A percentile compares a stretch with the other conserved stretches of the same genome.
Conservation (phyloP, 257 asterid genomes). For the Ilex aquifolium region DNA sequence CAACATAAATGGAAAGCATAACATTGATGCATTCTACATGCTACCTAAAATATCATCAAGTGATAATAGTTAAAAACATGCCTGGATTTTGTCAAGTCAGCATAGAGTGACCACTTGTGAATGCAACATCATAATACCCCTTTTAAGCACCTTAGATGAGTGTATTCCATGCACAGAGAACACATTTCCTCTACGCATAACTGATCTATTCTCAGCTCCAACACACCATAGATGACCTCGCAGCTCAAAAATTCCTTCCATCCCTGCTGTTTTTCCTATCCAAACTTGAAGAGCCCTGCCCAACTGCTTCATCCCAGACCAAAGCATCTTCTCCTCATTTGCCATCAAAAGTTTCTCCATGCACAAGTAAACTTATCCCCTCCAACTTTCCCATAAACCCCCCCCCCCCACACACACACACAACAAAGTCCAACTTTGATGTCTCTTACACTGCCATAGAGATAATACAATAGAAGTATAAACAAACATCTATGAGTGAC, state of each 20-base stretch:
- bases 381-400: constrained; percentile 34
- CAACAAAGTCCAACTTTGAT: constrained; percentile 77
- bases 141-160: not conserved
- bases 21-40: constrained; percentile 32
- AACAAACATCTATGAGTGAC: constrained; percentile 65
- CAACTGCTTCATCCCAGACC: constrained; percentile 62
- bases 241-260: constrained; percentile 68
- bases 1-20: constrained; percentile 37
- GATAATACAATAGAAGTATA: constrained; percentile 64
- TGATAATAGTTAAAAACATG: too few relatives aligned
- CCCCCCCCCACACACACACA: too few relatives aligned
- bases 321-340: constrained; percentile 47
- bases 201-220: constrained; percentile 53
- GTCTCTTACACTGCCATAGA: constrained; percentile 51
- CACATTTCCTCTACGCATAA: constrained; percentile 54
- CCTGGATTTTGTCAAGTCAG: too few relatives aligned
- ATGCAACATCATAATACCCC: too few relatives aligned
- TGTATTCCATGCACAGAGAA: constrained; percentile 54
- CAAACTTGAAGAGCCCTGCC: constrained; percentile 72
- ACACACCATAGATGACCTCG: constrained; percentile 93
- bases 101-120: too few relatives aligned
- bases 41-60: constrained; percentile 25
- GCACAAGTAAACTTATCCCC: constrained; percentile 48
- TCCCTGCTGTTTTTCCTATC: constrained; percentile 64
- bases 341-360: constrained; percentile 75